Base-by-base conservation (phyloP, 495 filamentous ascomycete genomes). In the Cercophora newfieldiana region DNA sequence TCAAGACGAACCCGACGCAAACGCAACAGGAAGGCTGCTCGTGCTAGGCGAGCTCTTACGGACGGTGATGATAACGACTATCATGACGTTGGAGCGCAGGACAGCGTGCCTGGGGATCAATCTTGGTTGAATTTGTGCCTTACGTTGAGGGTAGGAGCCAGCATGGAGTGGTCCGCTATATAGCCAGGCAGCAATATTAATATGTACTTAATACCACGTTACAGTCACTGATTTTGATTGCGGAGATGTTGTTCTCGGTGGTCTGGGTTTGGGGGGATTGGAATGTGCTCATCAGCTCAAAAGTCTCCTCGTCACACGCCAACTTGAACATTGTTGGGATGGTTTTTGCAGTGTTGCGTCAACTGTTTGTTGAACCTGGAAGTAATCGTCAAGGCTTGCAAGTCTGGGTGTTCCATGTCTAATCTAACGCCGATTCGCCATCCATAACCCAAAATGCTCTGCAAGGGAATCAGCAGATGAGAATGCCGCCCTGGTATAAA, bases 1-100 rank as follows among this genome's bases (percentile, higher is more conserved):
- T 97, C 68, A 94, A 94, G 72, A 96, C 94, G 70, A 93, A 89
- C 61, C 86, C 85, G 69, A 84, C 89, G 68, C 84, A 85, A 53
- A 80, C 87, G 65, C 85, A 81, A 71, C 91, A 94, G 75, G 90
- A 96, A 61, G 88, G 91, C 66, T 96, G 93, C 77, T 85, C 90
- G 55, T 97, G 93, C 78, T 97, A 85, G 69, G 64, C 19, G 25
- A n/a, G 63, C 37, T 44, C 2, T 44, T 44, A 12, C 21, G 44
- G 14, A 49, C 8, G 61, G 44, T 49, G 59, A 30, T 44, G 28
- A 59, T 55, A 50, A 51, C 14, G 33, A 64, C 58, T 33, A 66
- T 16, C 47, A 24, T 25, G 37, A 62, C 7, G 44, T 19, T 3
- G 33, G 10, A 29, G 10, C 33, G 56, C 51, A 16, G 31, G 30